Base-by-base conservation (phyloP, 2,329 filamentous ascomycete genomes). In the Fusarium nygamai region DNA sequence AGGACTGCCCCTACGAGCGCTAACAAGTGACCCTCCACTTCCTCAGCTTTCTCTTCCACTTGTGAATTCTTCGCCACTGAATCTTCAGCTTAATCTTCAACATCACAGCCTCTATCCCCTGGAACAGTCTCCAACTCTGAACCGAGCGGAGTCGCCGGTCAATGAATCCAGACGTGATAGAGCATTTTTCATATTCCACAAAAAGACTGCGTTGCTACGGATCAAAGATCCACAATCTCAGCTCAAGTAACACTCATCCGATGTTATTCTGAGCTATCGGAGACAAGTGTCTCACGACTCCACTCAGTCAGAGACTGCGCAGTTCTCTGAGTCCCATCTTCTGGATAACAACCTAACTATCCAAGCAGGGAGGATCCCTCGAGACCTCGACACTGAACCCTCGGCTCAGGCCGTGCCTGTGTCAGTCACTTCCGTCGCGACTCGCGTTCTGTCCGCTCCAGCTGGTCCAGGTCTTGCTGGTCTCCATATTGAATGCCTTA, bases 271-370 rank as follows among this genome's bases (percentile, higher is more conserved):
- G 48, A 69, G 47, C 60, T 67, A 71, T 73, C 61, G 60, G 64
- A 74, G 69, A 78, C 75, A 76, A 76, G 43, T 76, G 76, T 78
- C 75, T 78, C 72, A 78, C 57, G 59, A 64, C 72, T 75, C 69
- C 76, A 70, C 76, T 43, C 57, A 53, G 48, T 43, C 51, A 58
- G 48, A 64, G 62, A 60, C 65, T 48, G 69, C 53, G 62, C 67
- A 74, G 43, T 51, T 66, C 61, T 67, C 38, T 39, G 38, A 39
- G 38, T 39, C 61, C 61, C 59, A 47, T 64, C 31, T 69, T 61
- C 50, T 56, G 36, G 57, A 71, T 50, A 47, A 17, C 43, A 6
- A 38, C 9, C 4, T 38, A 38, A 9, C 19, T 46, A 48, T 54
- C 31, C 36, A 74, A 72, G 74, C 67, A 78, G 64, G 76, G 76